Evolutionary conservation across 805 yeast species (phyloP).

Genomic region (Schizosaccharomyces octosporus): DNA sequence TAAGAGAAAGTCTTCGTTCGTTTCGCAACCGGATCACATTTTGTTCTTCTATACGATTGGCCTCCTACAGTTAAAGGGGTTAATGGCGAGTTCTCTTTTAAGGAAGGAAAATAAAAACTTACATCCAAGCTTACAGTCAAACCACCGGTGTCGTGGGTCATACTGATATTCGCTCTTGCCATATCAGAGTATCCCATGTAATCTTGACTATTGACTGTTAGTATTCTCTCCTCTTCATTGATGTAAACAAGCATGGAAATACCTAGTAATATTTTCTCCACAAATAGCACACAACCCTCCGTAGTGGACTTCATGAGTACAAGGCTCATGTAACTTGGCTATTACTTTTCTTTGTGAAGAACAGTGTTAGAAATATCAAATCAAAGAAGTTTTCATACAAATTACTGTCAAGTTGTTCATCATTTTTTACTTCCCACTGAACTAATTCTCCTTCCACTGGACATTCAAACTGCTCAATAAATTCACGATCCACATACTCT

Average conservation of each 20-base stretch:
- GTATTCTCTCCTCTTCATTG: not conserved
- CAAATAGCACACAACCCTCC: slow-evolving; percentile 89
- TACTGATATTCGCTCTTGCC: slow-evolving; percentile 59
- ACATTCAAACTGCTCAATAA: slow-evolving; percentile 36
- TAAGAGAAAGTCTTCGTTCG: slow-evolving; percentile 54
- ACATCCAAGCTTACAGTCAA: slow-evolving; percentile 41
- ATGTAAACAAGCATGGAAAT: slow-evolving; percentile 2
- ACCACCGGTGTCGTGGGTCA: slow-evolving; percentile 74
- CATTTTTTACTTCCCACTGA: slow-evolving; percentile 24
- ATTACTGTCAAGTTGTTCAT: slow-evolving; percentile 26
- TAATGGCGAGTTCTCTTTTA: not conserved
- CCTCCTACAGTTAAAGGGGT: slow-evolving; percentile 31
- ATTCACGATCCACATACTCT: slow-evolving; percentile 15
- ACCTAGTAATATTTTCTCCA: slow-evolving; percentile 36
- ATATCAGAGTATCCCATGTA: slow-evolving; percentile 43
- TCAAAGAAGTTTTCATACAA: not conserved
- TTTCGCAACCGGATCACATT: slow-evolving; percentile 35
- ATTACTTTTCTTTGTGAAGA: not conserved
- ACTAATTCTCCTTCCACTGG: slow-evolving; percentile 54
- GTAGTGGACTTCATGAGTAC: slow-evolving; percentile 77
- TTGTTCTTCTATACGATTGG: slow-evolving; percentile 50
- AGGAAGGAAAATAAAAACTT: not conserved
- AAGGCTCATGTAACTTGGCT: slow-evolving; percentile 34
- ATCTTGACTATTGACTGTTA: slow-evolving; percentile 24
- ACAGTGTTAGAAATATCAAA: not conserved